Base-by-base conservation (phyloP, 1,139 yeast species). In the Hyphopichia burtonii region DNA sequence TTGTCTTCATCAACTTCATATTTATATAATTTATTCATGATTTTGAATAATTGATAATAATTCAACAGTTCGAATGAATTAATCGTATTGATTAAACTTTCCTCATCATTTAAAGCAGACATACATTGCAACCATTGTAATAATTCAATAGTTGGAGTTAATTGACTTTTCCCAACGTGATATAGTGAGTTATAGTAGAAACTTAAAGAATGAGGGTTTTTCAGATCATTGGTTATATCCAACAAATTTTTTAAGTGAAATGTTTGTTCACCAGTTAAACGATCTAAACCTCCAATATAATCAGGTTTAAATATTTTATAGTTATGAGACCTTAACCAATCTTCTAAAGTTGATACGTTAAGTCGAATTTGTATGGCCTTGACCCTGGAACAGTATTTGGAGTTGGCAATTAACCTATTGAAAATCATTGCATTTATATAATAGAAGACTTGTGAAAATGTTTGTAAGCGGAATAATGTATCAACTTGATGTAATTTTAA, bases 121-220 rank as follows among this genome's bases (percentile, higher is more conserved):
- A 90, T 80, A 40, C 93, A 86, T 59, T 93, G 98, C 40, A 91
- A 66, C 90, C 96, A 91, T 60, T 93, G 97, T 45, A 93, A 66
- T 28, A 93, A 63, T 59, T 91, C 94, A 43, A 86, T 79, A 1
- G 88, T 71, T 1, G 96, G 91, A 44, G 78, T 79, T 43, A 90
- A 70, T 48, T 87, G 90, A 23, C 67, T 65, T 39, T 80, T 80
- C 10, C 94, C 83, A 31, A 87, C 76, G 43, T 69, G 69, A 54
- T 68, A 81, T 40, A 83, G 66, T 1, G 84, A 66, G 45, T 77
- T 78, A 53, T 80, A 80, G 54, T 75, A 80, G 50, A 81, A 82
- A 18, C 56, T 46, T 31, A 71, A 53, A 39, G 55, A 52, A 41
- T 66, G 63, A 0, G 76, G 73, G 42, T 68, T 59, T 15, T 46